Evolutionary conservation across 495 filamentous ascomycete genomes (phyloP), one percentile per base, ranked within the genome.

Genomic region (Cercophora scortea): DNA sequence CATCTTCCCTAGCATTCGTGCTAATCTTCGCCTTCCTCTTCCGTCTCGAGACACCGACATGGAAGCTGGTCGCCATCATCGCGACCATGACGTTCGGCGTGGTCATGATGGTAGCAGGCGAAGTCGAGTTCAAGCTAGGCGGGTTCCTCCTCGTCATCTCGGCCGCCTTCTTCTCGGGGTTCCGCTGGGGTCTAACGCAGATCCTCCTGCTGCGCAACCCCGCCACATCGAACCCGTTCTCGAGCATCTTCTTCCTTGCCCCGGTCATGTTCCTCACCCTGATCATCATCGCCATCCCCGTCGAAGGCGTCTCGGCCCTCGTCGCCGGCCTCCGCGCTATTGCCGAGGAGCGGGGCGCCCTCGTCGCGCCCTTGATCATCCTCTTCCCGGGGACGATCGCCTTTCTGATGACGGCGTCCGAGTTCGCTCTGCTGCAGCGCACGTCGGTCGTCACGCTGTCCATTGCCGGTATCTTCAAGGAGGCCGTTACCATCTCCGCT

Each of bases 391-490:
- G 94, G 6, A 70, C 81, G 11, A 85, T 99, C 32, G 94, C 94
- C 4, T 99, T 99, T 62, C 78, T 90, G 45, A 99, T 99, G 94
- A 96, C 93, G 34, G 80, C 89, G 1, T 89, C 89, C 43, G 94
- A 99, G 70, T 99, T 97, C 60, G 92, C 94, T 43, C 78, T 99
- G 32, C 77, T 99, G 42, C 85, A 96, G 75, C 89, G 94, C 34
- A 97, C 91, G 5, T 90, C 86, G 6, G 94, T 99, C 48, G 94
- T 99, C 45, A 97, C 94, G 0, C 78, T 99, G 45, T 90, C 86
- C 47, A 96, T 99, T 50, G 94, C 90, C 56, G 94, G 94, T 45
- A 99, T 97, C 48, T 97, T 99, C 77, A 99, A 99, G 69, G 94
- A 99, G 71, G 94, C 96, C 10, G 84, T 99, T 48, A 99, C 94